A percentile compares a stretch with the other conserved stretches of the same genome.
phyloP scores from a whole-genome alignment of 2,329 filamentous ascomycete genomes.

The Pyricularia pennisetigena region DNA sequence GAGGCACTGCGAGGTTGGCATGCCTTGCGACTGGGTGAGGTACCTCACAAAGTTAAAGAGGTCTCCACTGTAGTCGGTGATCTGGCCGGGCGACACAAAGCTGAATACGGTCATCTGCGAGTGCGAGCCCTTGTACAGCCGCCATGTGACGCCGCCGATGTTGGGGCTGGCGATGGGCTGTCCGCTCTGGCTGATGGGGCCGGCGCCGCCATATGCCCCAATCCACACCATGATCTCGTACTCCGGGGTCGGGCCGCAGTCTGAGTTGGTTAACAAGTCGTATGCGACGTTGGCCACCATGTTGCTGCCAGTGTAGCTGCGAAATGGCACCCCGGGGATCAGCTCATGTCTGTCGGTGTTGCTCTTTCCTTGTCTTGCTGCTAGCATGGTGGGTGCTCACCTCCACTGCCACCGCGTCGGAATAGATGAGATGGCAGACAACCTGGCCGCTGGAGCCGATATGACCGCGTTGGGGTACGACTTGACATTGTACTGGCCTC shows the following conservation, averaged over 20 bases:
- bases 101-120: constrained; percentile 50
- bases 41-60: constrained; percentile 48
- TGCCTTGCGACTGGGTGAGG: constrained; percentile 35
- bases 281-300: constrained; percentile 48
- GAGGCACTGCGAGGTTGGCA: constrained; percentile 40
- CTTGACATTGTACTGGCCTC: constrained; percentile 29
- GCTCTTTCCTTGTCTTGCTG: not conserved
- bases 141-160: constrained; percentile 43
- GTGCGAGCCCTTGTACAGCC: constrained; percentile 52
- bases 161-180: constrained; percentile 41
- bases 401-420: constrained; percentile 27
- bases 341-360: not conserved
- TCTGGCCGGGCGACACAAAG: constrained; percentile 30
- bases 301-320: constrained; percentile 19
- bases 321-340: constrained; percentile 10
- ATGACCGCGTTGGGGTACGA: constrained; percentile 34
- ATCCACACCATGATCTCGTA: constrained; percentile 62
- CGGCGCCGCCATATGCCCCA: constrained; percentile 44
- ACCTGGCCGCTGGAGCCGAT: constrained; percentile 18
- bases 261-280: constrained; percentile 46
- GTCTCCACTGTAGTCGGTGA: constrained; percentile 46
- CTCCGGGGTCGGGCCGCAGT: constrained; percentile 29
- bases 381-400: constrained; percentile 17
- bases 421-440: constrained; percentile 25
- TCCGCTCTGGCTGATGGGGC: constrained; percentile 44